Evolutionary conservation across 2,329 filamentous ascomycete genomes (phyloP).

Genomic region (Kalmusia sp.): DNA sequence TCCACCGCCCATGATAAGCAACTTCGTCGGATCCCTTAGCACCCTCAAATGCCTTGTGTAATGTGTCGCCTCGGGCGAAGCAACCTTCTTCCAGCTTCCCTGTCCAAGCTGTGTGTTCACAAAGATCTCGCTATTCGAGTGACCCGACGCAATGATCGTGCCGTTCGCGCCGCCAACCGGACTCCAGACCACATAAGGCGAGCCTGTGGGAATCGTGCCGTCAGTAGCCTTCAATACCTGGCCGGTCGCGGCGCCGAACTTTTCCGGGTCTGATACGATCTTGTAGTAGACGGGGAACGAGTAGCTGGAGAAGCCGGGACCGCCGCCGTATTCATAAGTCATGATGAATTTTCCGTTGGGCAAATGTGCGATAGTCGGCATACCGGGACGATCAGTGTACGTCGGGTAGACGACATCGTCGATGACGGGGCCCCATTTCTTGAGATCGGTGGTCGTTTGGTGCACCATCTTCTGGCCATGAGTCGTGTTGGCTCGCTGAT

Average conservation of each 20-base stretch:
- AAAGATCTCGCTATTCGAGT: conserved; percentile 52
- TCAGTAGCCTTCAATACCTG: conserved; percentile 53
- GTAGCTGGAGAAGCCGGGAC: conserved; percentile 44
- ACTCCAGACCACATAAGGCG: conserved; percentile 62
- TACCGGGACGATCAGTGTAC: conserved; percentile 71
- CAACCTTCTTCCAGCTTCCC: conserved; percentile 55
- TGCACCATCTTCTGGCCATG: conserved; percentile 75
- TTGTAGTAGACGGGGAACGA: conserved; percentile 63
- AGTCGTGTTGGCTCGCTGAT: conserved; percentile 67
- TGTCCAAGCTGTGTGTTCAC: conserved; percentile 56
- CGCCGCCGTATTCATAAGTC: conserved; percentile 68
- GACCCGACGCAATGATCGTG: conserved; percentile 57
- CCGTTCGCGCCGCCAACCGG: conserved; percentile 56
- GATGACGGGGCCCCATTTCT: conserved; percentile 65
- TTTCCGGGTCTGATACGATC: conserved; percentile 55
- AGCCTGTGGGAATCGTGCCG: conserved; percentile 54
- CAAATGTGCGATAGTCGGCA: conserved; percentile 68
- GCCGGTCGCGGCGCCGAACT: conserved; percentile 52
- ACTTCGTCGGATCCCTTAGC: conserved; percentile 46
- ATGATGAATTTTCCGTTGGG: conserved; percentile 68
- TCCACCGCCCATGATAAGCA: conserved; percentile 53
- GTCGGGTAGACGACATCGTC: conserved; percentile 69
- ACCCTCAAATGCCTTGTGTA: conserved; percentile 58
- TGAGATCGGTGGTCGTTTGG: conserved; percentile 66
- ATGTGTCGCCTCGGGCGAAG: conserved; percentile 48